Evolutionary conservation across 2,329 filamentous ascomycete genomes (phyloP), one percentile per base, ranked within the genome.

Genomic region (Penicillium sp.): DNA sequence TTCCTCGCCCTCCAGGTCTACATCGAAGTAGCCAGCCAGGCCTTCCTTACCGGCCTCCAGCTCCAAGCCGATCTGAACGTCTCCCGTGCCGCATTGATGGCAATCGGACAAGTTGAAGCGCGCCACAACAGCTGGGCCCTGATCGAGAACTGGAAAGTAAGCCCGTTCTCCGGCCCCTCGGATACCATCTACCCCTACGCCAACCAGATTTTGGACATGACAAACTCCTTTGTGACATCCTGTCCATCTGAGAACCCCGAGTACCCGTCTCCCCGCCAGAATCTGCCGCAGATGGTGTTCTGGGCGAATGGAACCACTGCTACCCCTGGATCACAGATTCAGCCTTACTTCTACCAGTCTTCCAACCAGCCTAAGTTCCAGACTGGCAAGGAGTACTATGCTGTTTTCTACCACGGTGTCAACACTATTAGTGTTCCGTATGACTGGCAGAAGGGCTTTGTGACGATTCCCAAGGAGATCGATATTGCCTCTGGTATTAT

Each of bases 111-210:
- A 48, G 72, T 69, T 1, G 77, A 79, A 58, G 65, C 69, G 3
- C 72, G 77, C 7, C 77, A 80, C 62, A 72, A 76, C 35, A 70
- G 70, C 1, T 79, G 77, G 77, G 69, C 71, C 2, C 58, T 80
- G 39, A 74, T 79, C 47, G 75, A 78, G 31, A 72, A 78, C 27
- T 78, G 75, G 69, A 70, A 73, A 19, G 55, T 55, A 1, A 70
- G 73, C 45, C 77, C 77, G 0, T 79, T 80, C 55, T 72, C 62
- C 5, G 77, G 78, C 2, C 75, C 78, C 0, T 51, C 67, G 3
- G 77, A 80, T 60, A 79, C 78, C 3, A 65, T 72, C 3, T 80
- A 72, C 29, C 57, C 57, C 10, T 59, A 59, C 39, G 39, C 57
- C 13, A 59, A 59, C 57, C 57, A 59, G 42, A 51, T 59, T 25